These are phyloP conservation scores for Tricharina praecox DNA, from an alignment of 495 filamentous ascomycete genomes.

Conservation along the genomic window DNA sequence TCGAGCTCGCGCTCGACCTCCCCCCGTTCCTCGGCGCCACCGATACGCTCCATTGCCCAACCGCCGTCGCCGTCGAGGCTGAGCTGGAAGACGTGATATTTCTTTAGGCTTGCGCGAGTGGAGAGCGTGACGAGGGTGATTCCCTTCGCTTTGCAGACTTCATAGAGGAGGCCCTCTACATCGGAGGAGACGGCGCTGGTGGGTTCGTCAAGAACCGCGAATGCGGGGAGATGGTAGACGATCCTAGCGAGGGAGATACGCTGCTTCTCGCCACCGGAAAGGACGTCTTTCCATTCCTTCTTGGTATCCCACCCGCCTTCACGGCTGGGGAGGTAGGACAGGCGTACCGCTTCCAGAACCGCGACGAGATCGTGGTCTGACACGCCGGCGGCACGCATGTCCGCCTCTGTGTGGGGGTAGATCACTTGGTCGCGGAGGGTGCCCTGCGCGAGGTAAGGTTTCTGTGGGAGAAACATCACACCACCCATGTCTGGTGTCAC, in stretches of 20 bases:
- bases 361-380: slow-evolving; percentile 55
- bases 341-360: slow-evolving; percentile 61
- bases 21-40: slow-evolving; percentile 65
- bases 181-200: slow-evolving; percentile 86
- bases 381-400: slow-evolving; percentile 71
- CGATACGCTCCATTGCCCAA: slow-evolving; percentile 86
- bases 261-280: slow-evolving; percentile 97
- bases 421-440: slow-evolving; percentile 95
- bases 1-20: slow-evolving; percentile 76
- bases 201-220: slow-evolving; percentile 82
- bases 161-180: slow-evolving; percentile 86
- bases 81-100: slow-evolving; percentile 83
- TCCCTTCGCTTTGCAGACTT: slow-evolving; percentile 75
- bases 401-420: slow-evolving; percentile 85
- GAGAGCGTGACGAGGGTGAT: slow-evolving; percentile 73
- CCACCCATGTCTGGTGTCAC: slow-evolving; percentile 54
- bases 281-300: slow-evolving; percentile 97
- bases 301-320: slow-evolving; percentile 94
- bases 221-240: slow-evolving; percentile 48
- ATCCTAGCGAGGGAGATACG: slow-evolving; percentile 76
- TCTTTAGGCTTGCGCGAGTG: slow-evolving; percentile 79
- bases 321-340: slow-evolving; percentile 76
- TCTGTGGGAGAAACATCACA: slow-evolving; percentile 94
- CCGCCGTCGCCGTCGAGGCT: slow-evolving; percentile 44
- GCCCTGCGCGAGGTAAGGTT: slow-evolving; percentile 85